Conservation (phyloP, 1,284 basidiomycete genomes). For the Xanthoconium separans region DNA sequence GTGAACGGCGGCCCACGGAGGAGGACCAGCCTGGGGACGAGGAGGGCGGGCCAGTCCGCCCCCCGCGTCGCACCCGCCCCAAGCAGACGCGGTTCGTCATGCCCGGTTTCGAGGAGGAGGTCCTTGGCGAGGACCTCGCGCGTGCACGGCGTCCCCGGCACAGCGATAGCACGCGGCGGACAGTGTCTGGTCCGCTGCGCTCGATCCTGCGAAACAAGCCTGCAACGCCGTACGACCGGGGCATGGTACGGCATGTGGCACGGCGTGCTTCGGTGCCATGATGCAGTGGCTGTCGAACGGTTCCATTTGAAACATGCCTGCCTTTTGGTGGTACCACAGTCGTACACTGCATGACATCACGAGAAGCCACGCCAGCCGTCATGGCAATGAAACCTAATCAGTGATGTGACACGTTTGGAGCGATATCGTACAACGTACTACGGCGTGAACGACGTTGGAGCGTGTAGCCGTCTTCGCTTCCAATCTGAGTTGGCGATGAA, state of each 20-base stretch:
- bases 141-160: background rate
- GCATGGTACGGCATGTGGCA: background rate
- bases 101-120: background rate
- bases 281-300: too few species aligned
- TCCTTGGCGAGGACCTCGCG: background rate
- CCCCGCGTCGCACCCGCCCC: background rate
- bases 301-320: too few species aligned
- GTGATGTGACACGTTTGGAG: too few species aligned
- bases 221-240: slow-evolving; percentile 8
- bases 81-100: slow-evolving; percentile 18
- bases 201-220: slow-evolving; percentile 20
- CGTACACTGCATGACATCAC: too few species aligned
- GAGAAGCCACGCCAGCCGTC: too few species aligned
- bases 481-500: too few species aligned
- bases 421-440: too few species aligned
- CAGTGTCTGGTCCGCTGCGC: slow-evolving; percentile 6
- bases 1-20: too few species aligned
- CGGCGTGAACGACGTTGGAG: too few species aligned
- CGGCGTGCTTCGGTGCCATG: slow-evolving; percentile 8
- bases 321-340: too few species aligned
- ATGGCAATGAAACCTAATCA: too few species aligned
- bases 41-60: background rate
- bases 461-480: too few species aligned
- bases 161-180: background rate
- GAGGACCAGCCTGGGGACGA: background rate